Conservation (phyloP, 768 basidiomycete genomes). For the Auricularia auricula-judae region DNA sequence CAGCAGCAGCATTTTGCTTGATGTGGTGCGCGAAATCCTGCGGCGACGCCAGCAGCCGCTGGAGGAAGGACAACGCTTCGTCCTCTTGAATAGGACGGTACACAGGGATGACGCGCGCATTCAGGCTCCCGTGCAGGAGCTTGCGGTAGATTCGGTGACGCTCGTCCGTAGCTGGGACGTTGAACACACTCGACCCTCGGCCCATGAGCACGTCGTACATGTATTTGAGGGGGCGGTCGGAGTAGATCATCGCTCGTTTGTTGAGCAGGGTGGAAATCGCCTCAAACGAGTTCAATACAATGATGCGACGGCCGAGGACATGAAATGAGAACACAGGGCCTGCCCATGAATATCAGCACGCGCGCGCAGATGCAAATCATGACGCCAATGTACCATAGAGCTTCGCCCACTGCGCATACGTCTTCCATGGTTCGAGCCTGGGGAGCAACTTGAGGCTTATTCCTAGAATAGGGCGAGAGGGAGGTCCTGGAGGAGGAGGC, state of each 20-base stretch:
- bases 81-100: not conserved
- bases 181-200: not conserved
- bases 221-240: conserved; percentile 4
- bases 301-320: not conserved
- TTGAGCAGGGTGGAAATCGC: conserved; percentile 3
- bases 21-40: not conserved
- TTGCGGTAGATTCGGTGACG: not conserved
- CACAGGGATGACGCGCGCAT: not conserved
- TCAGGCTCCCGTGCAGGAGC: not conserved
- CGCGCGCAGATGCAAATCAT: not conserved
- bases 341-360: not conserved
- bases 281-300: conserved; percentile 3
- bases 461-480: not conserved
- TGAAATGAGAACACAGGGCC: conserved; percentile 1
- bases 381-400: conserved; percentile 6
- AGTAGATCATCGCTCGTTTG: conserved; percentile 6
- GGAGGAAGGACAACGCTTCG: not conserved
- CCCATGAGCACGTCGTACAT: conserved; percentile 6
- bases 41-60: not conserved
- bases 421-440: not conserved
- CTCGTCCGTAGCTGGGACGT: not conserved
- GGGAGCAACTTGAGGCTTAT: not conserved
- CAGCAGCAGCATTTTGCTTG: not conserved
- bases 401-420: conserved; percentile 11
- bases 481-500: not conserved